Base-by-base conservation (phyloP, 352 stramenopile species). In the Halophytophthora polymorphica region DNA sequence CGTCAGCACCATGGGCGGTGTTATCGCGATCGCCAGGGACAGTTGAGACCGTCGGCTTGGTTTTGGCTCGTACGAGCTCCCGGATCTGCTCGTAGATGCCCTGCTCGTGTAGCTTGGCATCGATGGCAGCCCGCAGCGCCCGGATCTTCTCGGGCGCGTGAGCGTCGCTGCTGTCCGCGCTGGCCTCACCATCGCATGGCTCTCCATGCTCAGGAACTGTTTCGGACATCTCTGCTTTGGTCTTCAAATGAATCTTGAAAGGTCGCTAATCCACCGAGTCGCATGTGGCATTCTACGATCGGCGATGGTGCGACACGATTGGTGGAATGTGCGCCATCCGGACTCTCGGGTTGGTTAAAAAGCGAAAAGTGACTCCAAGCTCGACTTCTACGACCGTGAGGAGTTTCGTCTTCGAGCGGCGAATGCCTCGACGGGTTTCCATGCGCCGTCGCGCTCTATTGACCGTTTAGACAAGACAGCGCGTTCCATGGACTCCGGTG, bases 61-160 rank as follows among this genome's bases (percentile, higher is more conserved):
- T 45, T 50, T 75, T 81, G 3, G 59, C 50, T 13, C 60, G 50
- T 12, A 93, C 80, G 25, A 93, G 56, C 11, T 74, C 56, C 3
- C 74, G 73, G 44, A 93, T 84, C 46, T 90, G 79, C 10, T 82
- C 53, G 47, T 93, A 93, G n/a, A 93, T 66, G 25, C 76, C 73
- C 46, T 88, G 61, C n/a, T 88, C 76, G 21, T 67, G 77, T 1
- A 93, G 58, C 42, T 90, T 93, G 17, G 75, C 68, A 45, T 93
- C 76, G 35, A 90, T 93, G 11, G 63, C 68, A 38, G 71, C 71
- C 23, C 83, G 76, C 45, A 90, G 66, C 5, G 67, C 61, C 2
- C 67, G 67, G 37, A 89, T 61, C 19, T 76, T 71, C 36, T 75
- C 69, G 3, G 50, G 52, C 21, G 55, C 54, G 17, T 50, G 48